Base-by-base conservation (phyloP, 2,329 filamentous ascomycete genomes). In the Alternaria sp. region DNA sequence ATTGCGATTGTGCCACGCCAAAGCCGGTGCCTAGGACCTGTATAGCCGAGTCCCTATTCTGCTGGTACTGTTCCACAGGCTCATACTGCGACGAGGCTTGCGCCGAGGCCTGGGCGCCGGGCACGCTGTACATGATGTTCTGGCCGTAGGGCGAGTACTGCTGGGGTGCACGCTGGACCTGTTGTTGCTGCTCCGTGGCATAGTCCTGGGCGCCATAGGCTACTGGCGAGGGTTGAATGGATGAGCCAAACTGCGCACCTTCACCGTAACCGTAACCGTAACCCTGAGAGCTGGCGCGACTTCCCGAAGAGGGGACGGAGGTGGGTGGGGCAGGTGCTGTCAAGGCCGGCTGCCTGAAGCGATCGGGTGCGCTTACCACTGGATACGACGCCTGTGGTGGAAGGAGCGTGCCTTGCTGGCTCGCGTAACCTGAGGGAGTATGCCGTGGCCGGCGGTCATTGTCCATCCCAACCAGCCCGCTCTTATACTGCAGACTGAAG, bases 41-140 rank as follows among this genome's bases (percentile, higher is more conserved):
- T 80, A 95, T 86, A 61, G 85, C 86, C 83, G 90, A 87, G 80
- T 75, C 72, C 61, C 73, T 72, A 61, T 89, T 86, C 74, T 92
- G 90, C 81, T 88, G 85, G 81, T 92, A 96, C 74, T 89, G 89
- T 80, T 88, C 85, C 75, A 88, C 86, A 73, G 87, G 81, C 78
- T 94, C 90, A 81, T 96, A 96, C 68, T 83, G 78, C 60, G 79
- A 89, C 83, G 81, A 86, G 77, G 80, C 81, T 82, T 77, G 63
- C 60, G 73, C 69, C 54, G 72, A 58, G 59, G 71, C 67, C 66
- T 75, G 75, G 60, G 69, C 63, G 60, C 72, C 70, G 60, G 75
- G 72, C 71, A 93, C 89, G 80, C 88, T 89, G 82, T 96, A 96
- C 85, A 95, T 89, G 81, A 94, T 87, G 63, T 86, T 86, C 54